Conservation (phyloP, 2,329 filamentous ascomycete species). For the Aspergillus caelatus region DNA sequence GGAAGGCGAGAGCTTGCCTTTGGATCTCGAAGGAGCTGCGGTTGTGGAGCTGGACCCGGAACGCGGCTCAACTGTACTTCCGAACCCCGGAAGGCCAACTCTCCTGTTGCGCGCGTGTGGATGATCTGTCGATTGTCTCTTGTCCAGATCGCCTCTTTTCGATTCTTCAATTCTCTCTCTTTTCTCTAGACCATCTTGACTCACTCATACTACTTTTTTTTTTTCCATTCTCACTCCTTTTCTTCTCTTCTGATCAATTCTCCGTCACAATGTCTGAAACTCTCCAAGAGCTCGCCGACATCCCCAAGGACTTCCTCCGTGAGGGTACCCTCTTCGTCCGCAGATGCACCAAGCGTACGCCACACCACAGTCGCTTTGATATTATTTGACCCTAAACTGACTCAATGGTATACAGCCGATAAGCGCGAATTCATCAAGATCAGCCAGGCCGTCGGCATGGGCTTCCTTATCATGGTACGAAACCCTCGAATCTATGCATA, state of each 20-base stretch:
- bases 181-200: not conserved
- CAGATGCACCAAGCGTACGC: conserved; percentile 29
- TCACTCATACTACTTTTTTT: not conserved
- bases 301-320: conserved; percentile 27
- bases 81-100: conserved; percentile 24
- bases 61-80: conserved; percentile 26
- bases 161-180: not conserved
- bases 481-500: not conserved
- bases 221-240: not conserved
- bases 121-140: conserved; percentile 6
- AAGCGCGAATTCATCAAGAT: conserved; percentile 64
- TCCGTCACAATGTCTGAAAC: conserved; percentile 25
- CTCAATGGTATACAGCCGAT: conserved; percentile 48
- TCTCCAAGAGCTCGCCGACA: conserved; percentile 26
- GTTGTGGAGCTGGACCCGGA: conserved; percentile 19
- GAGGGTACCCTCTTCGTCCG: conserved; percentile 27
- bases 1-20: conserved; percentile 21
- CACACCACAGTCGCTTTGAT: not conserved
- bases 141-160: not conserved
- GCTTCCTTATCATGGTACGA: conserved; percentile 59
- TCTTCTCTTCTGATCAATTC: not conserved
- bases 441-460: conserved; percentile 62
- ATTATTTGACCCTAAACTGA: conserved; percentile 6
- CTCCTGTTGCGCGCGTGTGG: conserved; percentile 8
- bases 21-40: conserved; percentile 19